Evolutionary conservation across 257 asterid species (phyloP), one percentile per base, ranked within the genome.

Genomic region (Rubia yunnanensis): DNA sequence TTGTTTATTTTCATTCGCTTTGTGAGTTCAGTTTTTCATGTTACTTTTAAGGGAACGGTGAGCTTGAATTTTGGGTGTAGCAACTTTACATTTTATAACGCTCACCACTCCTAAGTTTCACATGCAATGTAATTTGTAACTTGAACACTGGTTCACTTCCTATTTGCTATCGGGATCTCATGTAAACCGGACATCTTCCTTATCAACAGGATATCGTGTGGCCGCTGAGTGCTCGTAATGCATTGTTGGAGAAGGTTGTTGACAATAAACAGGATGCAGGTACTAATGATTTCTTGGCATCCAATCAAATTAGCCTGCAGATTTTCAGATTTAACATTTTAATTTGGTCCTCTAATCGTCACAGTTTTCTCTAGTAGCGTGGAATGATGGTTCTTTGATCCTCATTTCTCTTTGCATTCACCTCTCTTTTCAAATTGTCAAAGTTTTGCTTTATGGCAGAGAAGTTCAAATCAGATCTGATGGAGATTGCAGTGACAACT

Each of bases 401-500:
- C 7, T 44, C 22, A 44, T 36, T 18, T 34, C 28, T 10, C 30
- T 20, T 3, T 49, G 31, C 49, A 24, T 3, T 49, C 56, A 61
- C 14, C 34, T 34, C 0, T 44, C 41, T 22, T 66, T 22, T 13
- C 34, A 34, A 38, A 22, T 20, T 1, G 15, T 11, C 15, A 0
- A 34, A 2, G 15, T 6, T 50, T 65, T 75, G 8, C 60, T 60
- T 50, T 23, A 8, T 27, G 63, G 61, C 92, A 88, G 95, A 83
- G 75, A 86, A 85, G 78, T 91, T 88, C 74, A 80, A 79, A 67
- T 69, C 64, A 0, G 98, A 91, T 78, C 71, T 91, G 71, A 77
- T 91, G 94, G 86, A 86, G 81, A 88, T 91, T 60, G 95, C 95
- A 38, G 86, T 73, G 96, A 91, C 98, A 73, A 91, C 98, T 52